These are phyloP conservation scores for Leucocoprinus gongylophorus DNA, from an alignment of 1,284 basidiomycete genomes.

Conservation along the genomic window DNA sequence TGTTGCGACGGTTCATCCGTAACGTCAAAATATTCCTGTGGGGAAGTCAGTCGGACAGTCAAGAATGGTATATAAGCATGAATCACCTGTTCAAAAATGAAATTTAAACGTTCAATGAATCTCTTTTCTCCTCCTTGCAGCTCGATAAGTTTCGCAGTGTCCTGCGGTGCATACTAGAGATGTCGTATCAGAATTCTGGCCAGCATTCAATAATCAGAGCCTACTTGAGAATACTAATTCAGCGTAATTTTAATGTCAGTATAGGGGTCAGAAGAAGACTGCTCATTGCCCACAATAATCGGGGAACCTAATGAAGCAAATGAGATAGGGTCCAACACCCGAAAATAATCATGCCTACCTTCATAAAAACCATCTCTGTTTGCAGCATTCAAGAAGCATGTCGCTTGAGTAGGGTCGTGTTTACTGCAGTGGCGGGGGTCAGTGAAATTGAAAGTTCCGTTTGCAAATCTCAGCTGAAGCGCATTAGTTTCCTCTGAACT, in stretches of 20 bases:
- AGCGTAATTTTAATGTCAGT: neutral
- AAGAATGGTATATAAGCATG: neutral
- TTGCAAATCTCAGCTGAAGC: slow-evolving; percentile 45
- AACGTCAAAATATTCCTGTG: slow-evolving; percentile 32
- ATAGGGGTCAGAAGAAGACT: neutral
- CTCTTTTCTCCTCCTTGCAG: slow-evolving; percentile 50
- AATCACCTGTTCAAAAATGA: slow-evolving; percentile 45
- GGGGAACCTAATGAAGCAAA: slow-evolving; percentile 36
- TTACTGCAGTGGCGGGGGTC: slow-evolving; percentile 62
- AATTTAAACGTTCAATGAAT: slow-evolving; percentile 49
- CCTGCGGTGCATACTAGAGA: slow-evolving; percentile 51
- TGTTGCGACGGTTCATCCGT: slow-evolving; percentile 59
- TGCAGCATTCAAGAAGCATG: slow-evolving; percentile 54
- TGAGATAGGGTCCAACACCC: neutral
- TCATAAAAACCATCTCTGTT: slow-evolving; percentile 62
- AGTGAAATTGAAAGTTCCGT: slow-evolving; percentile 58
- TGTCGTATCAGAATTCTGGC: neutral
- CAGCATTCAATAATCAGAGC: slow-evolving; percentile 6
- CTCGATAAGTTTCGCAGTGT: slow-evolving; percentile 51
- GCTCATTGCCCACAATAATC: slow-evolving; percentile 38
- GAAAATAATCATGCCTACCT: slow-evolving; percentile 18
- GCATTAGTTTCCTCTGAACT: neutral
- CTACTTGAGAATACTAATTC: slow-evolving; percentile 42
- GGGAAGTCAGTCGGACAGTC: neutral
- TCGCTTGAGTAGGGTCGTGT: slow-evolving; percentile 48